Conservation (phyloP, 2,329 filamentous ascomycete species). For the Ilyonectria destructans region DNA sequence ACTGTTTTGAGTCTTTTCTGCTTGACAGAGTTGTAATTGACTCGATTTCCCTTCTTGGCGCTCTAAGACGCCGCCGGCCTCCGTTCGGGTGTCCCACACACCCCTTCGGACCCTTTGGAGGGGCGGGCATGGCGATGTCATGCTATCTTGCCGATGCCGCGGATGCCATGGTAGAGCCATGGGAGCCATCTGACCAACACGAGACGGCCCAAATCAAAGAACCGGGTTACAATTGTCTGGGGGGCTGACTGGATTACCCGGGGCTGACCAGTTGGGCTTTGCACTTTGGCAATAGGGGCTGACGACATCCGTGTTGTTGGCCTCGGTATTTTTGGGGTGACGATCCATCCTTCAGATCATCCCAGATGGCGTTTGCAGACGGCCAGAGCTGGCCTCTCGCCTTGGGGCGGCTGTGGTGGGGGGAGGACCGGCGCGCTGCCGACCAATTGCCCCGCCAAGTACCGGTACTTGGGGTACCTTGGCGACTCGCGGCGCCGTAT, state of each 20-base stretch:
- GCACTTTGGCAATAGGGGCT: slow-evolving; percentile 38
- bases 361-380: slow-evolving; percentile 23
- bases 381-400: slow-evolving; percentile 19
- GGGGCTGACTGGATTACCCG: slow-evolving; percentile 27
- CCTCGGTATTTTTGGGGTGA: slow-evolving; percentile 30
- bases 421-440: slow-evolving; percentile 33
- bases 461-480: slow-evolving; percentile 29
- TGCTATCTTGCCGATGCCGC: background rate
- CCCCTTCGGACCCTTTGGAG: slow-evolving; percentile 26
- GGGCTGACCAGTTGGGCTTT: slow-evolving; percentile 19
- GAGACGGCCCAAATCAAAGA: slow-evolving; percentile 35
- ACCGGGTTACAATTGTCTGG: slow-evolving; percentile 14
- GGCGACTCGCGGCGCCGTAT: background rate
- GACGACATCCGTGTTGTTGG: slow-evolving; percentile 33
- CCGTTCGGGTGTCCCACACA: slow-evolving; percentile 37
- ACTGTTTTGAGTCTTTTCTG: slow-evolving; percentile 2
- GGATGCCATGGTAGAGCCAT: background rate
- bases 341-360: slow-evolving; percentile 46
- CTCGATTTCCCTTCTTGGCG: slow-evolving; percentile 33
- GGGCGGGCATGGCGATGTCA: slow-evolving; percentile 33
- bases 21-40: slow-evolving; percentile 24
- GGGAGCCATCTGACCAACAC: slow-evolving; percentile 31
- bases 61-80: slow-evolving; percentile 13
- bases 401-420: slow-evolving; percentile 38
- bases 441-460: slow-evolving; percentile 36